These are phyloP conservation scores for Nicotiana paniculata DNA, from an alignment of 257 asterid species.

Conservation along the genomic window DNA sequence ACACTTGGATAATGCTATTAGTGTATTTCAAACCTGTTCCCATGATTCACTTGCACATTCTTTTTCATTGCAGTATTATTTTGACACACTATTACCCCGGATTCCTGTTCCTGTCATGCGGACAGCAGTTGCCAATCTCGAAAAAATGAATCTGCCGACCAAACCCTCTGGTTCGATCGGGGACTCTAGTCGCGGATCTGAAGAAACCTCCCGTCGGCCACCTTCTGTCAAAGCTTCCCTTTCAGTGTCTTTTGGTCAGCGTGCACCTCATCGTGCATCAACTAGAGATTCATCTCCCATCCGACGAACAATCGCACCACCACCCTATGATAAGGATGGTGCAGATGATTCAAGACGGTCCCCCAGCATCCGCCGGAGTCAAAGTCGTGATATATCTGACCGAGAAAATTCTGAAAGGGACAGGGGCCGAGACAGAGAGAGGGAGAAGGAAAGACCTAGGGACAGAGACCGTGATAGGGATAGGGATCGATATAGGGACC, in stretches of 20 bases:
- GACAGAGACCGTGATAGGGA: conserved; percentile 28
- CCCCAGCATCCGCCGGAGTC: conserved; percentile 54
- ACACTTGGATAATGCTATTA: not conserved
- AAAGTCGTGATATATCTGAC: conserved; percentile 66
- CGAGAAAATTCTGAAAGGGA: conserved; percentile 32
- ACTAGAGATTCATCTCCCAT: conserved; percentile 97
- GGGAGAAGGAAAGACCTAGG: conserved; percentile 20
- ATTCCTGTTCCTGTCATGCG: conserved; percentile 90
- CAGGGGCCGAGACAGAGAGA: conserved; percentile 12
- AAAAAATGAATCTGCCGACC: conserved; percentile 77
- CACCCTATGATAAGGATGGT: conserved; percentile 38
- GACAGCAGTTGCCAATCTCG: conserved; percentile 56
- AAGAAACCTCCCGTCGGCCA: conserved; percentile 91
- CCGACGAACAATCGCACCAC: conserved; percentile 57
- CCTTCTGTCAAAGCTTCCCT: conserved; percentile 98
- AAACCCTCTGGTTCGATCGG: conserved; percentile 86
- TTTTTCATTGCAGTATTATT: conserved; percentile 74
- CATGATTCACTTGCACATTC: not conserved
- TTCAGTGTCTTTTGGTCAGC: conserved; percentile 97
- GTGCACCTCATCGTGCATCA: conserved; percentile 98
- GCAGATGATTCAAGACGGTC: conserved; percentile 49
- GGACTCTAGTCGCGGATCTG: conserved; percentile 84
- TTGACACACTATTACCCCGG: conserved; percentile 92
- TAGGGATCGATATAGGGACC: conserved; percentile 22
- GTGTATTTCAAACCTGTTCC: not conserved